A percentile compares a stretch with the other conserved stretches of the same genome.
Evolutionary conservation across 2,329 filamentous ascomycete species (phyloP).

Genomic region (Sporothrix pseudoabietina): DNA sequence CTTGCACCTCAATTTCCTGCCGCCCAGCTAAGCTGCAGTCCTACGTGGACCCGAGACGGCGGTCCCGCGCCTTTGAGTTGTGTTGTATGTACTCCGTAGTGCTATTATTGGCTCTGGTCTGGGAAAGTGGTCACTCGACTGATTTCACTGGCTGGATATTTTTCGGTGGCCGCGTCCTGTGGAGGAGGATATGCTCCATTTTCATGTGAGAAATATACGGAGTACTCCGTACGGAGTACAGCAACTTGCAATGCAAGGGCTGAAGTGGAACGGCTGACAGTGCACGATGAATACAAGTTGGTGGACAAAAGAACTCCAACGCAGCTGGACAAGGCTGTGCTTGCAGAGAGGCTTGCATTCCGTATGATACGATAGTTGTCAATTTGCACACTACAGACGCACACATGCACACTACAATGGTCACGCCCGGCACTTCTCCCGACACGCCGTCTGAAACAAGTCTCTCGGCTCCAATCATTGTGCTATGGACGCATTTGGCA

Average conservation of each 20-base stretch:
- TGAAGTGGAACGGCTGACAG: slow-evolving; percentile 11
- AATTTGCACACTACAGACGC: background rate
- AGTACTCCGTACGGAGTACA: background rate
- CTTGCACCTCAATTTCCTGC: background rate
- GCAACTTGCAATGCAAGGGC: background rate
- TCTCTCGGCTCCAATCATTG: background rate
- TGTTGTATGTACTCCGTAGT: too few relatives aligned
- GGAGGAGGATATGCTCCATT: background rate
- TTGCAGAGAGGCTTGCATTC: slow-evolving; percentile 16
- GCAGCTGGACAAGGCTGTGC: slow-evolving; percentile 6
- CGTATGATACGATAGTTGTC: background rate
- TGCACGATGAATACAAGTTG: background rate
- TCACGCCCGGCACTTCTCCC: background rate
- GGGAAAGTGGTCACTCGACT: background rate
- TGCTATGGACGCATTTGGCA: background rate
- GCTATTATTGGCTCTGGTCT: background rate
- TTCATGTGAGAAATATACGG: background rate
- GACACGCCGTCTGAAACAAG: background rate
- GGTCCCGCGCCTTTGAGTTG: background rate
- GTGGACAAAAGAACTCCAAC: background rate
- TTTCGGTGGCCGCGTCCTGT: slow-evolving; percentile 6
- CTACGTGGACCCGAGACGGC: slow-evolving; percentile 13
- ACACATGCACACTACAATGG: background rate
- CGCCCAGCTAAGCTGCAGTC: slow-evolving; percentile 8
- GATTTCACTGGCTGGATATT: background rate